Conservation (phyloP, 1,139 yeast species). For the Candida smagusa region DNA sequence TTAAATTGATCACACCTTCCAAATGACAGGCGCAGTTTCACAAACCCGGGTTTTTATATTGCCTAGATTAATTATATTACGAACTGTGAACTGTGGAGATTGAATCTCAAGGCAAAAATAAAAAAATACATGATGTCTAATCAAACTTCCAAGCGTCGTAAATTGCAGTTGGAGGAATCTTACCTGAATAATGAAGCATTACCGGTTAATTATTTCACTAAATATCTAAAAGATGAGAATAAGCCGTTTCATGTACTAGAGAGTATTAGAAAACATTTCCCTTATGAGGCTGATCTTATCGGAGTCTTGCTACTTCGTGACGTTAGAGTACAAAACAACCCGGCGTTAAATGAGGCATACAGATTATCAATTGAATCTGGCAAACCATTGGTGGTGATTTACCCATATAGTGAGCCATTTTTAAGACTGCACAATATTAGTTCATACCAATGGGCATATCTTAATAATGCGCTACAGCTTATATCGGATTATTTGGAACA, state of each 20-base stretch:
- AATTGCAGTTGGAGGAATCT: no score
- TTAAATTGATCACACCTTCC: no score
- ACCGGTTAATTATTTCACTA: slow-evolving; percentile 11
- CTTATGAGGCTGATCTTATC: background rate
- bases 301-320: slow-evolving; percentile 10
- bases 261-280: background rate
- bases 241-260: slow-evolving; percentile 19
- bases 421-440: slow-evolving; percentile 41
- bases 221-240: slow-evolving; percentile 22
- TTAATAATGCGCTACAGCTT: slow-evolving; percentile 26
- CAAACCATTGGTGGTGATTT: slow-evolving; percentile 11
- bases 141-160: no score
- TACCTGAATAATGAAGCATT: no score
- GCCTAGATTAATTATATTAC: no score
- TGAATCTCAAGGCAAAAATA: no score
- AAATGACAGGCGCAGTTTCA: no score
- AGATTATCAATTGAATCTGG: slow-evolving; percentile 3
- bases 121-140: no score
- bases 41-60: no score
- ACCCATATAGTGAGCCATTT: slow-evolving; percentile 32
- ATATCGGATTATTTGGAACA: slow-evolving; percentile 26
- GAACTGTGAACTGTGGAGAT: no score
- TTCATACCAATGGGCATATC: slow-evolving; percentile 39
- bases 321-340: slow-evolving; percentile 11
- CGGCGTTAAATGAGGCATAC: slow-evolving; percentile 10